These are phyloP conservation scores for Cephalotrichum gorgonifer DNA, from an alignment of 2,329 filamentous ascomycete genomes.

Conservation along the genomic window DNA sequence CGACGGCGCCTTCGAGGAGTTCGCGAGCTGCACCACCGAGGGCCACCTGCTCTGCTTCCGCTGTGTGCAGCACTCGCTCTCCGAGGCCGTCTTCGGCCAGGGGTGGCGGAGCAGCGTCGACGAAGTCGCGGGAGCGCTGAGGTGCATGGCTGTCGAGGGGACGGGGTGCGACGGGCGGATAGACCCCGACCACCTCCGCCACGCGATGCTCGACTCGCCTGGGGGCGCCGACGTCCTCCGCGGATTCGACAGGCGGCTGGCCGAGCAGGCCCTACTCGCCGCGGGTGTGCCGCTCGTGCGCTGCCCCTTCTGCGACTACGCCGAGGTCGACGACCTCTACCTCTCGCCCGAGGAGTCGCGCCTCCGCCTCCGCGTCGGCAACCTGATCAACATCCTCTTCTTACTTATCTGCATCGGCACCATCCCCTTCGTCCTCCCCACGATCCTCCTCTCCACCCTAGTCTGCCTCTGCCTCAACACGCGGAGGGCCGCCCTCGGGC, in stretches of 20 bases:
- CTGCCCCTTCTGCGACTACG: slow-evolving; percentile 87
- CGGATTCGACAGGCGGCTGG: slow-evolving; percentile 70
- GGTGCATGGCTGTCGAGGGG: slow-evolving; percentile 68
- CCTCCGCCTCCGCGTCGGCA: slow-evolving; percentile 46
- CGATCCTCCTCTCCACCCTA: slow-evolving; percentile 36
- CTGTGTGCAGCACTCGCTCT: slow-evolving; percentile 72
- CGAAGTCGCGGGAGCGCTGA: slow-evolving; percentile 59
- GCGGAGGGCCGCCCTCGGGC: slow-evolving; percentile 27
- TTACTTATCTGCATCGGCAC: slow-evolving; percentile 41
- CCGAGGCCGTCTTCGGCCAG: slow-evolving; percentile 87
- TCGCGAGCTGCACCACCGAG: slow-evolving; percentile 58
- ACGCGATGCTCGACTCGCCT: slow-evolving; percentile 60
- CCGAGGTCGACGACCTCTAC: slow-evolving; percentile 74
- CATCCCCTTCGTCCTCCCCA: slow-evolving; percentile 44
- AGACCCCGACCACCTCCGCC: slow-evolving; percentile 55
- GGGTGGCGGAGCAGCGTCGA: slow-evolving; percentile 74
- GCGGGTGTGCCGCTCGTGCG: slow-evolving; percentile 66
- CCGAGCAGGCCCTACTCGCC: slow-evolving; percentile 64
- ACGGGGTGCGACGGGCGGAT: slow-evolving; percentile 67
- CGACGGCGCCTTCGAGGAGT: slow-evolving; percentile 60
- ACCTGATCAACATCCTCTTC: slow-evolving; percentile 35
- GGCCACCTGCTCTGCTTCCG: slow-evolving; percentile 70
- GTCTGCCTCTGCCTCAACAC: slow-evolving; percentile 32
- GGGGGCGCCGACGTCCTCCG: slow-evolving; percentile 61
- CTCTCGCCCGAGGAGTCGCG: slow-evolving; percentile 42